Evolutionary conservation across 148 eudicot species (phyloP).

Genomic region (Pouteria glomerata): DNA sequence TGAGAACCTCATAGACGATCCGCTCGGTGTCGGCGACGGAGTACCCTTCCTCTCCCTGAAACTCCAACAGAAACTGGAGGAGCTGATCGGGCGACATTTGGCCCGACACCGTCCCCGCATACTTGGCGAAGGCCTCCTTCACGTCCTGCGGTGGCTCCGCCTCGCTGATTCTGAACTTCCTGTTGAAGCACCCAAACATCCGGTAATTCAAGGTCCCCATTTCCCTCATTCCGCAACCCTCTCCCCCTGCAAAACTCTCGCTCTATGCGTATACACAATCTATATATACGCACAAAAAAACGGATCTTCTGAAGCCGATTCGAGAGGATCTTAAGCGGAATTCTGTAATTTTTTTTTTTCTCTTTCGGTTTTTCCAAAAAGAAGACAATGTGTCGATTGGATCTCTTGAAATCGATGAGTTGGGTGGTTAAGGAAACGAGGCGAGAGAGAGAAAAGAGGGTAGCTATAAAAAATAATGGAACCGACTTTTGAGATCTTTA

Average conservation of each 20-base stretch:
- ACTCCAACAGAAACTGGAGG: conserved; percentile 49
- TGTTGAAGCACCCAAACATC: conserved; percentile 66
- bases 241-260: neutral
- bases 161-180: conserved; percentile 71
- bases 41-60: conserved; percentile 42
- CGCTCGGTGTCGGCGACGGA: conserved; percentile 29
- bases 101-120: conserved; percentile 22
- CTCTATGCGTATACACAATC: neutral
- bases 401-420: too few relatives aligned
- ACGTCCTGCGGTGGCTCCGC: conserved; percentile 72
- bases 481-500: neutral
- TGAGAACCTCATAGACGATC: conserved; percentile 33
- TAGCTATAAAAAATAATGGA: neutral
- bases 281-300: too few relatives aligned
- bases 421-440: neutral
- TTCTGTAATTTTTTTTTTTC: too few relatives aligned
- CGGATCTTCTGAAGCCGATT: too few relatives aligned
- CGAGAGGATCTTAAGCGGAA: too few relatives aligned
- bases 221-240: neutral
- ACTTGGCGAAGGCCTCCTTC: conserved; percentile 46
- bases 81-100: conserved; percentile 50
- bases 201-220: conserved; percentile 39
- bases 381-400: too few relatives aligned
- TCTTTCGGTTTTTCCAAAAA: too few relatives aligned
- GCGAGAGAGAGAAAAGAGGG: neutral